Conservation (phyloP, 305 asterid species). For the Solanum hybrid region DNA sequence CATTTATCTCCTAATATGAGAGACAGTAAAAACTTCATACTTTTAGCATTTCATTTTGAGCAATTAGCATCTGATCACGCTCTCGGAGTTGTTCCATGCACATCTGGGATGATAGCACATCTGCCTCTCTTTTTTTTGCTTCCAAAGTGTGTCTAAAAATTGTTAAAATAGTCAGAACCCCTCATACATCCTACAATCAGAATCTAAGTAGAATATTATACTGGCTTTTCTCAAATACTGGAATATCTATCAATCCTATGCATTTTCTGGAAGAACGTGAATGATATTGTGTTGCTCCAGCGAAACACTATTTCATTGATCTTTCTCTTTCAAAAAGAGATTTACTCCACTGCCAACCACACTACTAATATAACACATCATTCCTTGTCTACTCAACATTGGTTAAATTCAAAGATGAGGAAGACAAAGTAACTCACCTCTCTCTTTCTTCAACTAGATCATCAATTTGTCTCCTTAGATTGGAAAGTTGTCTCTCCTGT, state of each 20-base stretch:
- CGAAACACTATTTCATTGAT: neutral
- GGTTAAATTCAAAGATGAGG: neutral
- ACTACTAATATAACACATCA: neutral
- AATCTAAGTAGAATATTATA: neutral
- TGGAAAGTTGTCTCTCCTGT: conserved; percentile 57
- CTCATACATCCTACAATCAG: neutral
- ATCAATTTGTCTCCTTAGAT: conserved; percentile 45
- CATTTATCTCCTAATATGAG: neutral
- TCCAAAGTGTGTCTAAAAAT: conserved; percentile 48
- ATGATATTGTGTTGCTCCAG: neutral
- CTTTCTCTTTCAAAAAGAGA: neutral
- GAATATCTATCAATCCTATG: neutral
- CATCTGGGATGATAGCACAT: conserved; percentile 42
- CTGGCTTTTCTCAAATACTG: neutral
- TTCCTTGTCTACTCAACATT: neutral
- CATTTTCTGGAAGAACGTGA: neutral
- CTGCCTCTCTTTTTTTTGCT: conserved; percentile 43
- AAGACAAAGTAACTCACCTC: conserved; percentile 31
- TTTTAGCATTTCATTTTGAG: conserved; percentile 83
- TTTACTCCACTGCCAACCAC: neutral
- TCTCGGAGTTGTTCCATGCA: conserved; percentile 58
- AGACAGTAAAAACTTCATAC: conserved; percentile 16
- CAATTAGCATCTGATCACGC: conserved; percentile 61
- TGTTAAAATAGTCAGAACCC: conserved; percentile 1
- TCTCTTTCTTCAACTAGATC: conserved; percentile 66